Conservation (phyloP, 306 rosid genomes). For the Lathyrus sativus region DNA sequence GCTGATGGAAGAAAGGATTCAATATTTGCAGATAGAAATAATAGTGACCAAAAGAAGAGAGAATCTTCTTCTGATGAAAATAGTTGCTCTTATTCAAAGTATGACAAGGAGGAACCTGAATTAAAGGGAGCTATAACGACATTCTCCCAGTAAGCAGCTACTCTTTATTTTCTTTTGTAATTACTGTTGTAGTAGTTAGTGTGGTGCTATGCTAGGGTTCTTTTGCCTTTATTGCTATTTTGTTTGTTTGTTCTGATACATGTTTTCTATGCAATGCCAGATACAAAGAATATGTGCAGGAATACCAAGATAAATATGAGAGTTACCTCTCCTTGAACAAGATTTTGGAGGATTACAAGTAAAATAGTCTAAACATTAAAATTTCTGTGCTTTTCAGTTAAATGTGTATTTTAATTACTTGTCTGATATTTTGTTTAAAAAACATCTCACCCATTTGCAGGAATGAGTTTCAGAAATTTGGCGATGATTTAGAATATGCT, state of each 20-base stretch:
- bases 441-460: conserved; percentile 49
- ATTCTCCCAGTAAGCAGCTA: conserved; percentile 73
- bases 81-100: conserved; percentile 92
- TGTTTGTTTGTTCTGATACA: conserved; percentile 32
- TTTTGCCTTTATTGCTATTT: conserved; percentile 35
- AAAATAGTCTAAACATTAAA: conserved; percentile 23
- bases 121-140: conserved; percentile 77
- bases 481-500: conserved; percentile 61
- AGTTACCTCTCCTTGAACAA: conserved; percentile 83
- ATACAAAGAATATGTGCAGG: conserved; percentile 86
- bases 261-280: conserved; percentile 48
- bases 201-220: conserved; percentile 6
- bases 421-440: conserved; percentile 32
- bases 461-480: conserved; percentile 68
- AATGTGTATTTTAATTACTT: conserved; percentile 27
- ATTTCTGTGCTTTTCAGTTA: conserved; percentile 14
- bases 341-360: conserved; percentile 82
- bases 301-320: conserved; percentile 81
- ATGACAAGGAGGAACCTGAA: conserved; percentile 89
- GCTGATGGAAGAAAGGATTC: conserved; percentile 62
- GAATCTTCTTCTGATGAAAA: conserved; percentile 98
- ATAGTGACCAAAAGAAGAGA: conserved; percentile 77
- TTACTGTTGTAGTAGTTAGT: conserved; percentile 15
- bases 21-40: conserved; percentile 63
- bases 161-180: conserved; percentile 14